These are phyloP conservation scores for Suillus tomentosus DNA, from an alignment of 768 basidiomycete genomes.

Conservation along the genomic window DNA sequence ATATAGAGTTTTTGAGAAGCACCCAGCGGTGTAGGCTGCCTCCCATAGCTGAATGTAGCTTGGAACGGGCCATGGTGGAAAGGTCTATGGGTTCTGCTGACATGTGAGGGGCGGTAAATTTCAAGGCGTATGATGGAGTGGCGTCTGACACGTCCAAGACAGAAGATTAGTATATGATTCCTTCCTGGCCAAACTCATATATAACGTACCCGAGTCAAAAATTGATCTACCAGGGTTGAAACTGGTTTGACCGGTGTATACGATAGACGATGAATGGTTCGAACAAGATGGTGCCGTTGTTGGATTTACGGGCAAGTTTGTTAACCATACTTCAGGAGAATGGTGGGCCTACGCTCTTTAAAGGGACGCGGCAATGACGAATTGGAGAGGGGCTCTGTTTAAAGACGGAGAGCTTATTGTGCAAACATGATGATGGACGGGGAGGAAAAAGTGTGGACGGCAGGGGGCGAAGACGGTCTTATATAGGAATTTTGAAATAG, in stretches of 20 bases:
- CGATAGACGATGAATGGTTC: slow-evolving; percentile 87
- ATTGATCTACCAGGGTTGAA: slow-evolving; percentile 25
- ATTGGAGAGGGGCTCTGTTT: slow-evolving; percentile 9
- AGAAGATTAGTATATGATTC: slow-evolving; percentile 11
- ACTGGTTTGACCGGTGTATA: slow-evolving; percentile 60
- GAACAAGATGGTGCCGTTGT: slow-evolving; percentile 86
- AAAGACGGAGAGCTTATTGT: slow-evolving; percentile 27
- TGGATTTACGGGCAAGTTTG: slow-evolving; percentile 77
- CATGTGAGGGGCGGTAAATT: slow-evolving; percentile 38
- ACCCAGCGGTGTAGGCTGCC: slow-evolving; percentile 84
- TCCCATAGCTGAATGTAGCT: slow-evolving; percentile 66
- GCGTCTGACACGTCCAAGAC: slow-evolving; percentile 23
- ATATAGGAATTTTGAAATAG: slow-evolving; percentile 46
- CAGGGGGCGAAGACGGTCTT: slow-evolving; percentile 33
- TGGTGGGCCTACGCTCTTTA: slow-evolving; percentile 30
- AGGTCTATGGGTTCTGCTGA: slow-evolving; percentile 51
- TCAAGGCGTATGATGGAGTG: slow-evolving; percentile 9
- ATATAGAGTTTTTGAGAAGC: slow-evolving; percentile 81
- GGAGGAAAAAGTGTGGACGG: slow-evolving; percentile 22
- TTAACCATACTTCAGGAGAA: slow-evolving; percentile 69
- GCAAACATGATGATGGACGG: slow-evolving; percentile 42
- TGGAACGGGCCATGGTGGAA: slow-evolving; percentile 67
- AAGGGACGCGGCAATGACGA: slow-evolving; percentile 26
- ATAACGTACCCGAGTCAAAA: slow-evolving; percentile 22
- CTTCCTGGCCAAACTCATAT: too few species aligned